Base-by-base conservation (phyloP, 257 asterid species). In the Ajuga chamaepitys region DNA sequence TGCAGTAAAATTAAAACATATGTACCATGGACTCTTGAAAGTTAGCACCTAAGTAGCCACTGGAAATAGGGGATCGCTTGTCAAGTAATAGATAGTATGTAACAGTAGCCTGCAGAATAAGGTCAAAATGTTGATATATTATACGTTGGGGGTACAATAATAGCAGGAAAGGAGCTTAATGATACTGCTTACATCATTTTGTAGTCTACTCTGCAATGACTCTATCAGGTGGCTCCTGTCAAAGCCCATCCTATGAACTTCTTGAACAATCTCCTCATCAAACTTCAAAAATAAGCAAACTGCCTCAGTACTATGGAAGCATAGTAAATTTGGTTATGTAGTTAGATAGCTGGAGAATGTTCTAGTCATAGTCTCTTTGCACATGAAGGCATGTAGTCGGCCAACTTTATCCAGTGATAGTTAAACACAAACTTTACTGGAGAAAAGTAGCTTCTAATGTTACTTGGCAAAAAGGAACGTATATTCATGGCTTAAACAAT, bases 21-120 rank as follows among this genome's bases (percentile, higher is more conserved):
- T 73, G 37, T 84, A 88, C 98, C 96, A 78, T 53, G 14, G 98
- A 65, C 75, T 92, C 98, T 77, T 77, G 83, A 72, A 87, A 80
- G 72, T 87, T 91, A 62, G 81, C 95, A 70, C 91, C 86, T 44
- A 87, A 84, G 79, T 92, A 92, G 70, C 95, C 96, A 61, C 83
- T 81, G 47, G 90, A 75, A 67, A 73, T 76, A 44, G 84, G 83
- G 77, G 93, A 83, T 25, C 82, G 85, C 76, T 81, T 89, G 77
- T 89, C 98, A 32, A 82, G 71, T 73, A 89, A 76, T 75, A 93
- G 75, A 81, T 89, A 89, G 71, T 93, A 93, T 62, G 98, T 89
- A 68, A 93, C 97, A 24, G 98, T 93, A 65, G 95, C 96, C 97
- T 92, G 86, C 67, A 68, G 67, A 20, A 63, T 35, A 67, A 70